A percentile compares a stretch with the other conserved stretches of the same genome.
Conservation (phyloP, 805 yeast genomes). For the Debaryomyces tyrocola region DNA sequence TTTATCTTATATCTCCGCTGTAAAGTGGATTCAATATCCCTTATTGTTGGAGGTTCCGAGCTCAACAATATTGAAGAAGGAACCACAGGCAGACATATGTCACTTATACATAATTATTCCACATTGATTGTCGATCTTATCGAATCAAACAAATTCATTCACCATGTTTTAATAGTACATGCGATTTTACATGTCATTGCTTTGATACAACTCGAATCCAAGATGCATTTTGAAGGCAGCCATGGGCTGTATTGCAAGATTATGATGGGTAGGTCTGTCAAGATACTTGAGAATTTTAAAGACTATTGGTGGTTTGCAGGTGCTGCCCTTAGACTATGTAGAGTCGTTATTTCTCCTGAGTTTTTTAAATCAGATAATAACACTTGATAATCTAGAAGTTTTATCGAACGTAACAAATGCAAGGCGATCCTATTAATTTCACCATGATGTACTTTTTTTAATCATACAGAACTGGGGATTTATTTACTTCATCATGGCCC, state of each 20-base stretch:
- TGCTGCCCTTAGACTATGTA: constrained; percentile 15
- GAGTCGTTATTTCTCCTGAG: constrained; percentile 1
- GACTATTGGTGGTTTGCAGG: constrained; percentile 29
- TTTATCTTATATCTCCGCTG: constrained; percentile 23
- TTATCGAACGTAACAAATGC: too few relatives aligned
- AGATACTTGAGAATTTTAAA: constrained; percentile 13
- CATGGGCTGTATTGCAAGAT: constrained; percentile 4
- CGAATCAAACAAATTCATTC: constrained; percentile 11
- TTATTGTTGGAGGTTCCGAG: constrained; percentile 16
- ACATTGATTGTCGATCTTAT: constrained; percentile 10
- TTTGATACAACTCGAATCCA: constrained; percentile 21
- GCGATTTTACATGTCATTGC: constrained; percentile 26
- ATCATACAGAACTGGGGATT: too few relatives aligned
- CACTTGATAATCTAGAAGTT: too few relatives aligned
- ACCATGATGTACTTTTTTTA: too few relatives aligned
- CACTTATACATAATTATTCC: constrained; percentile 13
- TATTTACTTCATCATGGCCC: too few relatives aligned
- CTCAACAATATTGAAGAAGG: not conserved
- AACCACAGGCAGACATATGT: constrained; percentile 4
- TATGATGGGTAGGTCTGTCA: not conserved
- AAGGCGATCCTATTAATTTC: too few relatives aligned
- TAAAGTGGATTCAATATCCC: constrained; percentile 23
- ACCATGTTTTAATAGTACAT: constrained; percentile 23
- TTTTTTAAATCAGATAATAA: too few relatives aligned
- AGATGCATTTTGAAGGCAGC: not conserved